Evolutionary conservation across 2,329 filamentous ascomycete species (phyloP).

Genomic region (Cercospora brassicicola): DNA sequence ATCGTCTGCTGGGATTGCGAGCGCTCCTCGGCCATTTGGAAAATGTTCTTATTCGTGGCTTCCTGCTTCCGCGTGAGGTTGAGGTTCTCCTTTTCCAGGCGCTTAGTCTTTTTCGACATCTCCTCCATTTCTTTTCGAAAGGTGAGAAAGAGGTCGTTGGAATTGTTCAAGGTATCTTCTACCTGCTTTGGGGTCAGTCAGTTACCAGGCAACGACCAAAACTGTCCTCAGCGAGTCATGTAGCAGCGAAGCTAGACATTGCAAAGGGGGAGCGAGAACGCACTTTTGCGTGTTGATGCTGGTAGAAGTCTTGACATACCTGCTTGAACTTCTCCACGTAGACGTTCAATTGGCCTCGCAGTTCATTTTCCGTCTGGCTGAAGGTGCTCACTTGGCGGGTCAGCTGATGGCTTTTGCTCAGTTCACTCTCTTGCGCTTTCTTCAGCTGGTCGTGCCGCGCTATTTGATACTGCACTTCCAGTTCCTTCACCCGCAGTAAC

Average conservation of each 20-base stretch:
- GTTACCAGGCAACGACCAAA: constrained; percentile 30
- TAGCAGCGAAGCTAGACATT: constrained; percentile 5
- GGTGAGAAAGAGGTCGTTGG: constrained; percentile 93
- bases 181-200: constrained; percentile 66
- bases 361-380: constrained; percentile 90
- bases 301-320: constrained; percentile 55
- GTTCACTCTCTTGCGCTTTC: constrained; percentile 81
- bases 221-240: constrained; percentile 14
- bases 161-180: constrained; percentile 97
- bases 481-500: constrained; percentile 87
- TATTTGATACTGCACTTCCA: constrained; percentile 90
- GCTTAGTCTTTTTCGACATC: constrained; percentile 98
- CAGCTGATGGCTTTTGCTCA: constrained; percentile 75
- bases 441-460: constrained; percentile 86
- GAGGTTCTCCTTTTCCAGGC: constrained; percentile 93
- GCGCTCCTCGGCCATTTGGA: constrained; percentile 95
- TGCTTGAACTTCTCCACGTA: constrained; percentile 99
- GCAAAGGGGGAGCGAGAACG: constrained; percentile 14
- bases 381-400: constrained; percentile 92
- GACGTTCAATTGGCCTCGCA: constrained; percentile 92
- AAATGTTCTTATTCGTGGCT: constrained; percentile 87
- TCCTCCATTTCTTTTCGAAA: constrained; percentile 99
- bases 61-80: constrained; percentile 89
- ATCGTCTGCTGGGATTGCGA: constrained; percentile 72
- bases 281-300: constrained; percentile 19